A percentile compares a stretch with the other conserved stretches of the same genome.
Evolutionary conservation across 345 rosid genomes (phyloP).

Genomic region (Microthlaspi erraticum): DNA sequence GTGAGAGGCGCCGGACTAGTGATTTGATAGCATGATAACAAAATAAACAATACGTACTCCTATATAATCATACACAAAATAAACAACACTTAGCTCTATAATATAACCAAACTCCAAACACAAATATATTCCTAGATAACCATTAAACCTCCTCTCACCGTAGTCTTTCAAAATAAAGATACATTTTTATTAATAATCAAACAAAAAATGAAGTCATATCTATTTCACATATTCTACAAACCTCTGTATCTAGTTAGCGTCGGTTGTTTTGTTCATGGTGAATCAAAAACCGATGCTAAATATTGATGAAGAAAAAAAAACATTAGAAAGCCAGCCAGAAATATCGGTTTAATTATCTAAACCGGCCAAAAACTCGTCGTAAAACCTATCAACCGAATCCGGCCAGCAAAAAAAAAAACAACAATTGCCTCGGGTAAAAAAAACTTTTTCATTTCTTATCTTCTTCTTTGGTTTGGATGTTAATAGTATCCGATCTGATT

Average conservation of each 20-base stretch:
- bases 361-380: conserved; percentile 42
- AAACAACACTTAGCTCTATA: neutral
- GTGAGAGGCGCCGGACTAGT: conserved; percentile 11
- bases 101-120: neutral
- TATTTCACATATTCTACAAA: conserved; percentile 41
- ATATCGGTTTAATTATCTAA: conserved; percentile 9
- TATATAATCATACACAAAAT: too few species aligned
- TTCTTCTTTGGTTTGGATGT: conserved; percentile 31
- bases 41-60: neutral
- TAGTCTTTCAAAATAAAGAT: neutral
- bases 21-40: conserved; percentile 24
- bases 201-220: conserved; percentile 28
- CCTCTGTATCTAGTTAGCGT: conserved; percentile 36
- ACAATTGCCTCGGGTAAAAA: conserved; percentile 9
- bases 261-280: conserved; percentile 28
- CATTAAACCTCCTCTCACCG: neutral
- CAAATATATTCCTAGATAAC: neutral
- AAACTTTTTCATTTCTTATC: conserved; percentile 25
- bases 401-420: conserved; percentile 28
- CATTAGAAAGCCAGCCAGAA: conserved; percentile 29
- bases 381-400: conserved; percentile 29
- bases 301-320: conserved; percentile 22
- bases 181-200: conserved; percentile 16
- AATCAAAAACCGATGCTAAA: conserved; percentile 36
- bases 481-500: conserved; percentile 47